Evolutionary conservation across 345 rosid genomes (phyloP), one percentile per base, ranked within the genome.

Genomic region (Tarenaya hassleriana): DNA sequence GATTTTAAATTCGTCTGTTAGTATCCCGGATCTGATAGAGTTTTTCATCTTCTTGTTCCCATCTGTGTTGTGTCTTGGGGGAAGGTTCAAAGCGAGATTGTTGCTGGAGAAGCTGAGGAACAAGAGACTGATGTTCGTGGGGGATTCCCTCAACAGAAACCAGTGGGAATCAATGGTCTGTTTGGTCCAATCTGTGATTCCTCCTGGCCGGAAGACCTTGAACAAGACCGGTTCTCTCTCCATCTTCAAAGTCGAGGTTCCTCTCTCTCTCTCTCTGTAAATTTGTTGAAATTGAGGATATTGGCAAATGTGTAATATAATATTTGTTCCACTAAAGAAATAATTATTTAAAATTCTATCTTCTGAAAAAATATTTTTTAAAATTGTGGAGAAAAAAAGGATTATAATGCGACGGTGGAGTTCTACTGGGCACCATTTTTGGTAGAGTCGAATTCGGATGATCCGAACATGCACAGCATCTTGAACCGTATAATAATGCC

Each of bases 121-220:
- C 77, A 92, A 85, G 77, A 83, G 98, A 60, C 63, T 92, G 1
- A 85, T 92, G 98, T 92, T 84, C 60, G 90, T 92, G 39, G 98
- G 99, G 55, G 99, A 94, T 69, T 94, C 99, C 7, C 39, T 94
- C 55, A 94, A 94, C 63, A 70, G 99, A 44, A 94, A 94, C 43
- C 99, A 92, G 47, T 92, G 99, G 99, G 99, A 88, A 71, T 92
- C 99, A 41, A 80, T 94, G 99, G 50, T 88, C 63, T 94, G 99
- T 66, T 67, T 94, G 76, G 87, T 73, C 73, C 91, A 94, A 70
- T 86, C 99, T 20, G 86, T 59, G 27, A n/a, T 72, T 65, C 84
- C 94, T 34, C 60, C 67, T 12, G 79, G 83, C 29, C 70, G 71
- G 44, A 92, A 92, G 47, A 81, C 78, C 77, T 68, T 80, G 72